Conservation (phyloP, 2,329 filamentous ascomycete genomes). For the Clonostachys chloroleuca region DNA sequence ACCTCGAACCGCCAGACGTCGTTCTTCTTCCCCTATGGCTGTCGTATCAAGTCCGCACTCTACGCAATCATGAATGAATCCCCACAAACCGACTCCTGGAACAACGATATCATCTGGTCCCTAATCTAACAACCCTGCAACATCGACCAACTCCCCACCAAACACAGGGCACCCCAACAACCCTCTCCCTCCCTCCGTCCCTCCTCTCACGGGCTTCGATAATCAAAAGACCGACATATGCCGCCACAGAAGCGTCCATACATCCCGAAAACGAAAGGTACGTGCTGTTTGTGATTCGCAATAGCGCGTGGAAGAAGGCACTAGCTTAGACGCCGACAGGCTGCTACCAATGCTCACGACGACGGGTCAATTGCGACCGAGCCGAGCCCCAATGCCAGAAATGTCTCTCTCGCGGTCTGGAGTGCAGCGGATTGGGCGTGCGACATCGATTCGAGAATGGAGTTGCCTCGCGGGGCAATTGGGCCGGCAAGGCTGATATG, state of each 20-base stretch:
- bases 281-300: neutral
- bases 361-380: slow-evolving; percentile 26
- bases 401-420: slow-evolving; percentile 19
- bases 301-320: neutral
- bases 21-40: too few species aligned
- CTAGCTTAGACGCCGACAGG: slow-evolving; percentile 8
- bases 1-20: too few species aligned
- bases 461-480: too few species aligned
- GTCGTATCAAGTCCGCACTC: too few species aligned
- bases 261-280: slow-evolving; percentile 15
- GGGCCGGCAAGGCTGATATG: too few species aligned
- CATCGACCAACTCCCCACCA: neutral
- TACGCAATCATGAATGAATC: too few species aligned
- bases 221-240: slow-evolving; percentile 1
- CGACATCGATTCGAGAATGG: slow-evolving; percentile 2
- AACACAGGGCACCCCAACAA: neutral
- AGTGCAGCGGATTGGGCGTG: slow-evolving; percentile 18
- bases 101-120: too few species aligned
- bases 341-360: slow-evolving; percentile 25
- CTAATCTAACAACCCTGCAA: neutral
- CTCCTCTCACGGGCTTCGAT: neutral
- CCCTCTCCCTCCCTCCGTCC: neutral
- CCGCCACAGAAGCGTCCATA: slow-evolving; percentile 8
- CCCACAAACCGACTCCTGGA: too few species aligned
- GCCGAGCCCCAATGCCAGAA: slow-evolving; percentile 20